A percentile compares a stretch with the other conserved stretches of the same genome.
Conservation (phyloP, 1,139 yeast genomes). For the Pichia inconspicua region DNA sequence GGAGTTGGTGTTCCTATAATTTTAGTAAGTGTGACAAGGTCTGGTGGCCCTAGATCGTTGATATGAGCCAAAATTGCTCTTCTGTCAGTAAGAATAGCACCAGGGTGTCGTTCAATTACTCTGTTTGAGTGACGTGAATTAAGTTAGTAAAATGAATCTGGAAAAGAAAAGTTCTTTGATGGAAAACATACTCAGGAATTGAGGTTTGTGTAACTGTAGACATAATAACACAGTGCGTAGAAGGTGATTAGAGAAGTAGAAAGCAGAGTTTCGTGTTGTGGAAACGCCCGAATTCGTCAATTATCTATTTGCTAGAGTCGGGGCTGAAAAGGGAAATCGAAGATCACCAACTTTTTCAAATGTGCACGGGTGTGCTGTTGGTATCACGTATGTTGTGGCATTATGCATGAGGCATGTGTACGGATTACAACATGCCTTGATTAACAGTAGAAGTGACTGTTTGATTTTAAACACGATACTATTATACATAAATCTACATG, state of each 20-base stretch:
- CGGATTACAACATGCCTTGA: no score
- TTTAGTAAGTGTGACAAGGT: slow-evolving; percentile 46
- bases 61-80: slow-evolving; percentile 41
- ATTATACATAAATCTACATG: no score
- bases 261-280: no score
- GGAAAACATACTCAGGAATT: slow-evolving; percentile 38
- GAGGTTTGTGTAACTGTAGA: slow-evolving; percentile 38
- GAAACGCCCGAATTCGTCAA: no score
- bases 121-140: slow-evolving; percentile 18
- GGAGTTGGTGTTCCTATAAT: slow-evolving; percentile 31
- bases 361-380: no score
- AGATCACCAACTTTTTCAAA: no score
- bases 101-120: slow-evolving; percentile 45
- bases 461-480: no score
- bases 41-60: slow-evolving; percentile 55
- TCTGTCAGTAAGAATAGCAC: slow-evolving; percentile 45
- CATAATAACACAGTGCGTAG: slow-evolving; percentile 13
- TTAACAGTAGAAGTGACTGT: no score
- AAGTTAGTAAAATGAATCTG: background rate
- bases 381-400: no score
- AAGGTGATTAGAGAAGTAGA: background rate
- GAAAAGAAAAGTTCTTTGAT: background rate
- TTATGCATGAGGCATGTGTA: no score
- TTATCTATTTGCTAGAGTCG: no score
- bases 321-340: no score